Base-by-base conservation (phyloP, 2,329 filamentous ascomycete genomes). In the Talaromyces sp. region DNA sequence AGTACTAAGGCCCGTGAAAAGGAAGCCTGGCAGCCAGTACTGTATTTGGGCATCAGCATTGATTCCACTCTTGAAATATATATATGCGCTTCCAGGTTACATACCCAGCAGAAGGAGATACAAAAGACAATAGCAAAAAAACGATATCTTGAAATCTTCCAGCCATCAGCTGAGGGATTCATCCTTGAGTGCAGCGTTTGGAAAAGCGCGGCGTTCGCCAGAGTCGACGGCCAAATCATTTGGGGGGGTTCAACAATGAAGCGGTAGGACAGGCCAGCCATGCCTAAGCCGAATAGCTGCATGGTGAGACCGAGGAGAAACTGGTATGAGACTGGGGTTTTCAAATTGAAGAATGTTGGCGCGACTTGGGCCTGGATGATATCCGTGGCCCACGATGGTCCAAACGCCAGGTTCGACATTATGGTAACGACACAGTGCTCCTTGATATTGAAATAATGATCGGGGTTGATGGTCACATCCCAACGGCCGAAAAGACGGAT, bases 341-440 rank as follows among this genome's bases (percentile, higher is more conserved):
- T 65, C 66, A 80, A 75, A 40, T 74, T 74, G 63, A 81, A 78
- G 61, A 80, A 76, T 58, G 51, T n/a, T 5, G 61, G 61, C 66
- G 69, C 64, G 27, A 68, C 72, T 36, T 78, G 74, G 5, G 78
- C 79, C 61, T 80, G 77, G 62, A 81, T 77, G 19, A 81, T 75
- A 60, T 78, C 79, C 31, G 78, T 81, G 0, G 79, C 75, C 70
- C 70, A 71, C 29, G 70, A 71, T 29, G 68, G 79, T 5, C 79
- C 80, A 68, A 82, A 82, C 13, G 77, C 78, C 17, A 82, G 76
- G 63, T 83, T 83, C 49, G 76, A 77, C 80, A 83, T 82, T 61
- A 83, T 81, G 43, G 80, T 80, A 40, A 82, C 75, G 15, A 82
- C 67, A 0, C 79, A 76, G 64, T 83, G 81, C 58, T 83, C 81